A percentile compares a stretch with the other conserved stretches of the same genome.
Conservation (phyloP, 2,329 filamentous ascomycete species). For the Colletotrichum sp. region DNA sequence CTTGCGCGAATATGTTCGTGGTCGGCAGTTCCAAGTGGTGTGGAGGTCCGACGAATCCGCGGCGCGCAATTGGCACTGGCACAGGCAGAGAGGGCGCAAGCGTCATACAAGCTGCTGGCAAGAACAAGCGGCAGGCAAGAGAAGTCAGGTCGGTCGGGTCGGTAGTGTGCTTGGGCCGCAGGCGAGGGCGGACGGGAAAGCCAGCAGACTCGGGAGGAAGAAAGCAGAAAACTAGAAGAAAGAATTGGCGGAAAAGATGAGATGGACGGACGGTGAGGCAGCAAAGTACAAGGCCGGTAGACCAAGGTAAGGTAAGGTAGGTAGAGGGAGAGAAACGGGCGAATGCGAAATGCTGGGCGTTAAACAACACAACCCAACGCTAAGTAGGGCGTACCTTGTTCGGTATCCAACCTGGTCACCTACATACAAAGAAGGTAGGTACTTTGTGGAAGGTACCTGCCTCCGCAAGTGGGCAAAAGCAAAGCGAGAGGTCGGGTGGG, state of each 20-base stretch:
- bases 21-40: conserved; percentile 3
- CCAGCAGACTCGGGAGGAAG: neutral
- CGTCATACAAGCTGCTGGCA: conserved; percentile 9
- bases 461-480: neutral
- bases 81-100: neutral
- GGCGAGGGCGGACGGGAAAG: neutral
- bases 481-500: neutral
- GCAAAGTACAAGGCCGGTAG: neutral
- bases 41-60: conserved; percentile 12
- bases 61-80: neutral
- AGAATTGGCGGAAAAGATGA: neutral
- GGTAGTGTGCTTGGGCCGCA: neutral
- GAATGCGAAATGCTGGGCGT: conserved; percentile 7
- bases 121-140: neutral
- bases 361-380: neutral
- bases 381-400: neutral
- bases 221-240: too few species aligned
- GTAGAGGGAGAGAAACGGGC: neutral
- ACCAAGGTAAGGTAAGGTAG: neutral
- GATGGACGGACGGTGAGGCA: neutral
- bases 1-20: conserved; percentile 18
- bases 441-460: neutral
- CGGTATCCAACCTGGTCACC: neutral
- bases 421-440: neutral
- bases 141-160: neutral